Percentiles rank a stretch among this genome's conserved stretches.
Conservation (phyloP, 805 yeast species). For the Diddensiella santjacobensis region DNA sequence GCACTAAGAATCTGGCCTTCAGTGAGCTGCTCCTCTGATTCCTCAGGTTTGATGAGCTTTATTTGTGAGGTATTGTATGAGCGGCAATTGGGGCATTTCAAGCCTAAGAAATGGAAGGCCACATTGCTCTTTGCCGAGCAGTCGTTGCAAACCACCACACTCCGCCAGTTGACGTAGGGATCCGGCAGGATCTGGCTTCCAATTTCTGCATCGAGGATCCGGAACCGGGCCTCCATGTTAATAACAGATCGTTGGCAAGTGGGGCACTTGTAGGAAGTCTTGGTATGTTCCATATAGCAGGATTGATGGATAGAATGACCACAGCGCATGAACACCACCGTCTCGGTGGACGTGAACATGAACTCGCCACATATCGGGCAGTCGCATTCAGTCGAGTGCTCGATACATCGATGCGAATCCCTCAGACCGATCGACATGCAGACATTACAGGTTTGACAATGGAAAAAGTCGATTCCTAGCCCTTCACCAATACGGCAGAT, state of each 20-base stretch:
- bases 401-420: constrained; percentile 77
- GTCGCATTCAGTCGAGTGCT: constrained; percentile 81
- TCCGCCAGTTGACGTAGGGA: constrained; percentile 72
- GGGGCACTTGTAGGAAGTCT: constrained; percentile 87
- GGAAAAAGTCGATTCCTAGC: constrained; percentile 82
- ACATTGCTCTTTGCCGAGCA: constrained; percentile 79
- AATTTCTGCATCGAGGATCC: constrained; percentile 83
- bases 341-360: constrained; percentile 74
- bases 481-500: constrained; percentile 90
- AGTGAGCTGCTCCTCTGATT: constrained; percentile 33
- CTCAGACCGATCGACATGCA: constrained; percentile 78
- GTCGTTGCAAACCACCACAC: constrained; percentile 69
- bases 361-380: constrained; percentile 93
- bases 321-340: constrained; percentile 88
- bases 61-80: constrained; percentile 83
- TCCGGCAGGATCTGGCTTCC: constrained; percentile 70
- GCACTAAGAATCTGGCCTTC: background rate
- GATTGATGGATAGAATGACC: constrained; percentile 90
- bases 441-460: constrained; percentile 84
- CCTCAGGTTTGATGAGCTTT: constrained; percentile 65
- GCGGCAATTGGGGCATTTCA: constrained; percentile 80
- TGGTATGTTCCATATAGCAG: constrained; percentile 79
- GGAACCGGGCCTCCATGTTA: constrained; percentile 84
- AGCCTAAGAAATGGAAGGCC: constrained; percentile 77
- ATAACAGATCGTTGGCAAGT: constrained; percentile 79